Conservation (phyloP, 2,329 filamentous ascomycete genomes). For the Tolypocladium capitatum region DNA sequence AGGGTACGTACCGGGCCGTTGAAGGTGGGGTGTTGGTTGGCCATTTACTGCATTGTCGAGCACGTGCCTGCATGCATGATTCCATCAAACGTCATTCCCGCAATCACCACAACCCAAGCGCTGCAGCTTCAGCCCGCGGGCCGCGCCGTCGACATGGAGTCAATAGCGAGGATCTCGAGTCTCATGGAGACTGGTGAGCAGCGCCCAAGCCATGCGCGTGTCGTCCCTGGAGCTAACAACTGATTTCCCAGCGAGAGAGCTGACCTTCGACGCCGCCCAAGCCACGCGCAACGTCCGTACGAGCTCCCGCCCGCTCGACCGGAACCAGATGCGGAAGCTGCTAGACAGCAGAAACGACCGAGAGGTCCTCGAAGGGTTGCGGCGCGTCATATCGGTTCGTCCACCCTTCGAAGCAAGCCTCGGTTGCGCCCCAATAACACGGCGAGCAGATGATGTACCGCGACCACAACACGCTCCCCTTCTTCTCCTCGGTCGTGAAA, state of each 20-base stretch:
- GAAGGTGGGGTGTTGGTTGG: not conserved
- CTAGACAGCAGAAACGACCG: constrained; percentile 88
- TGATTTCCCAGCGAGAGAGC: constrained; percentile 66
- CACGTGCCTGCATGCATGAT: not conserved
- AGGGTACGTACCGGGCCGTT: not conserved
- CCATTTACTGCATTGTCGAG: not conserved
- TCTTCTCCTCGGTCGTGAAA: constrained; percentile 97
- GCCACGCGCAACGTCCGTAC: constrained; percentile 58
- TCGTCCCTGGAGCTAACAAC: constrained; percentile 6
- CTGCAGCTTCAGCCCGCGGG: constrained; percentile 1
- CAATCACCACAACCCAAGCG: not conserved
- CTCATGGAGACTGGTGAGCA: constrained; percentile 82
- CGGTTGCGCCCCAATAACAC: not conserved
- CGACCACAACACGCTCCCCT: constrained; percentile 73
- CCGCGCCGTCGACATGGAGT: constrained; percentile 57
- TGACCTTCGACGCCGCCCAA: constrained; percentile 93
- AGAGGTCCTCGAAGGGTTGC: constrained; percentile 83
- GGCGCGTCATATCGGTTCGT: constrained; percentile 72
- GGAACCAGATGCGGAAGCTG: constrained; percentile 83
- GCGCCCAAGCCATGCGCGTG: constrained; percentile 1
- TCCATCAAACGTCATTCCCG: not conserved
- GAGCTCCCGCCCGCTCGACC: constrained; percentile 53
- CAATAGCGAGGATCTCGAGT: constrained; percentile 83
- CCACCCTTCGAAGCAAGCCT: not conserved
- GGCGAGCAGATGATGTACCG: constrained; percentile 77